Base-by-base conservation (phyloP, 148 eudicot species). In the Diospyros kaki region DNA sequence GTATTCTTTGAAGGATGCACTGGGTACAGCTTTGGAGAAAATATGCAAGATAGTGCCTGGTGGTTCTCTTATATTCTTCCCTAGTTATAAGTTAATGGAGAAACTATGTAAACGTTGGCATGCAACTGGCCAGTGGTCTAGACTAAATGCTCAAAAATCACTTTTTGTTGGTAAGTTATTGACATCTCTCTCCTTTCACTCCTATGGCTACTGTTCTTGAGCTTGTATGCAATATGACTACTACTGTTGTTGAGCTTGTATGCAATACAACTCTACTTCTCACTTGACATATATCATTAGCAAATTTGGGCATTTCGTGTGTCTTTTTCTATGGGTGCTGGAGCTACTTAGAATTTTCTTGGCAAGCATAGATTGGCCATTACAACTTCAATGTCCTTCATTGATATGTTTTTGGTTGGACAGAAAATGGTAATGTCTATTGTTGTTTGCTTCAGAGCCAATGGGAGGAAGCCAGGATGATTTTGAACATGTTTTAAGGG, bases 21-120 rank as follows among this genome's bases (percentile, higher is more conserved):
- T 95, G 69, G 97, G 99, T 63, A 79, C 81, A 81, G 77, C 91
- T 52, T 85, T 95, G 75, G 99, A 93, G 76, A 94, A 91, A 84
- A 88, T 95, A 64, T 89, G 86, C 80, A 86, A 81, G 75, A 81
- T 87, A 80, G 93, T 95, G 78, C 99, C 97, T 54, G 96, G 92
- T 75, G 99, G 99, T 66, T 87, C 94, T 77, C 89, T 95, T 39
- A 93, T 93, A 65, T 95, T 95, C 82, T 95, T 95, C 68, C 99
- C 99, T 61, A 95, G 99, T 82, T 95, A 95, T 83, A 95, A 93
- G 88, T 86, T 95, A 69, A 87, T 95, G 93, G 99, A 95, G 44
- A 95, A 95, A 79, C 81, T 95, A 66, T 83, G 91, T 85, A 87
- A 71, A 68, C 91, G 97, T 67, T 95, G 99, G 99, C 79, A 58